Base-by-base conservation (phyloP, 2,329 filamentous ascomycete genomes). In the Colletotrichum australisinense region DNA sequence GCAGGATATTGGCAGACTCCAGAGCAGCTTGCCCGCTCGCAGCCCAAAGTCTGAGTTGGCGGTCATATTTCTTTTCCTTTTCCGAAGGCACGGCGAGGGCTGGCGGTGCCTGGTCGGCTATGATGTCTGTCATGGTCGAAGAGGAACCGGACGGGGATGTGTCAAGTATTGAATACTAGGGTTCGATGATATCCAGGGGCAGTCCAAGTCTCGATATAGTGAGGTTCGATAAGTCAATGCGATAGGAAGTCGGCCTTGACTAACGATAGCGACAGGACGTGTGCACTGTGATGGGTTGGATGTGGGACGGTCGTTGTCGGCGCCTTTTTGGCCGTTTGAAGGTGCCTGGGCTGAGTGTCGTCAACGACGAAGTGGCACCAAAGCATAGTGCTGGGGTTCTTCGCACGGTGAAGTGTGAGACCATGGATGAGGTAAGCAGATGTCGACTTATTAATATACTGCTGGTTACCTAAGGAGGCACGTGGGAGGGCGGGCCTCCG, bases 1-100 rank as follows among this genome's bases (percentile, higher is more conserved):
- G 88, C 14, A 98, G 89, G n/a, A 99, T 92, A 77, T 97, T 94
- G 26, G 97, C 94, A 69, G 95, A 91, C 83, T 99, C 97, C 2
- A 99, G 88, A 19, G 95, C 96, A 76, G 93, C 89, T 82, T 99
- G 97, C 22, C 97, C 97, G 63, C 91, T 94, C 55, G 96, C 95
- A 74, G 95, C 97, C 97, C 97, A 99, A 16, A 99, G 87, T 66
- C 97, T 93, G 53, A 99, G 91, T 84, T 99, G 97, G 66, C 97
- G 92, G 82, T 99, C 97, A 84, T 99, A 99, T 80, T 94, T 97
- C 82, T 90, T 90, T 75, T 91, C 89, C 79, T 91, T 91, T 75
- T 90, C 89, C 5, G 89, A 88, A 9, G 88, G 89, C 0, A 87
- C 87, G 35, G 86, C 84, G 52, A 89, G 84, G 22, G 86, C 81